Base-by-base conservation (phyloP, 352 stramenopile genomes). In the Phytopythium litorale region DNA sequence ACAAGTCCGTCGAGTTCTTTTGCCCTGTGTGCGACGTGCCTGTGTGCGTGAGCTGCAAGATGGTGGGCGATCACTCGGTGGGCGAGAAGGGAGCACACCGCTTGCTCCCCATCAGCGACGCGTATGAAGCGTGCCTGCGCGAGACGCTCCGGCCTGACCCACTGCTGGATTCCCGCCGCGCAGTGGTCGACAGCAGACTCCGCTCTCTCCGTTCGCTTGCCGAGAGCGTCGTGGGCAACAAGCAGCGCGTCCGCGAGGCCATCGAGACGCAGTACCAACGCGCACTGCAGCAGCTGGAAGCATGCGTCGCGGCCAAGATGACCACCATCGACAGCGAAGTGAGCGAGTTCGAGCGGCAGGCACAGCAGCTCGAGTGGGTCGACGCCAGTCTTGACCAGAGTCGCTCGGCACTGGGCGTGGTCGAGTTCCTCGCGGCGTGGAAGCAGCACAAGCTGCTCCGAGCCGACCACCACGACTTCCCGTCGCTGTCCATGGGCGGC, bases 41-140 rank as follows among this genome's bases (percentile, higher is more conserved):
- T 0, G 77, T 92, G 12, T 94, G 83, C 30, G 81, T 94, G 30
- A 80, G 81, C 56, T 92, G 86, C 71, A 92, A 92, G 69, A 90
- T 92, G 81, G 52, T 90, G 4, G 86, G 86, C 42, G 83, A 92
- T 48, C 83, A 92, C 67, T 89, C 82, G 3, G 78, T 78, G 16
- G 85, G 83, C n/a, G 85, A 91, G 2, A 94, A 91, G 65, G 85
- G 85, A 18, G 65, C 70, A 2, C 83, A 94, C 43, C 78, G 85
- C 5, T 48, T 94, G 43, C 56, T 94, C 3, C 78, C 75, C 4
- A 71, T 94, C 37, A 54, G 62, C 0, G 81, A 92, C 45, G 81
- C 85, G 15, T 92, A 92, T 56, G 83, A 90, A 48, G 67, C 64
- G 51, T 87, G 72, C 28, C 52, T 94, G 13, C 75, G 73, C 9